phyloP scores from a whole-genome alignment of 2,329 filamentous ascomycete species.

The Diaporthe destruens region DNA sequence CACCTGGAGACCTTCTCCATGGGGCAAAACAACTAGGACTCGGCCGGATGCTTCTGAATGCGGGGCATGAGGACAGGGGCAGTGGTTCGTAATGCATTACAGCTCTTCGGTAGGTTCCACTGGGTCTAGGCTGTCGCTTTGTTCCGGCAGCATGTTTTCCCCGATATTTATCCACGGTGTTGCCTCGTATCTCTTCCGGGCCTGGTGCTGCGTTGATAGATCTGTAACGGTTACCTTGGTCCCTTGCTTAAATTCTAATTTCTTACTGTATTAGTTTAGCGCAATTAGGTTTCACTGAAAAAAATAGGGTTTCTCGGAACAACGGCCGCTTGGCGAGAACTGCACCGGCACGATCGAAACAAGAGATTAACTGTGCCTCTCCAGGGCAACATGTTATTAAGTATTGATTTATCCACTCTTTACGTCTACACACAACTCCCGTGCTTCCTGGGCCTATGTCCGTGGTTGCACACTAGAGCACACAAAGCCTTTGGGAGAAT shows the following conservation, averaged over 20 bases:
- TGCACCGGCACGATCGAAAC: background rate
- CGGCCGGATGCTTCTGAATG: background rate
- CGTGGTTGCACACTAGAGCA: background rate
- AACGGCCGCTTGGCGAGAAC: background rate
- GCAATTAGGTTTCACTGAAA: too few relatives aligned
- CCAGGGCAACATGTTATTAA: too few relatives aligned
- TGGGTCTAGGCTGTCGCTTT: background rate
- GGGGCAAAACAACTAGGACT: background rate
- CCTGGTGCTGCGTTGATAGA: background rate
- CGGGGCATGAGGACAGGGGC: conserved; percentile 1
- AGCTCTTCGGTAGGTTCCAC: conserved; percentile 8
- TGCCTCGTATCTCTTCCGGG: background rate
- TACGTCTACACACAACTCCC: background rate
- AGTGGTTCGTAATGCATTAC: background rate
- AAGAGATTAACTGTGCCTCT: too few relatives aligned
- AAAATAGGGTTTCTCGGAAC: too few relatives aligned
- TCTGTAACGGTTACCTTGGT: too few relatives aligned
- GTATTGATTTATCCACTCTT: too few relatives aligned
- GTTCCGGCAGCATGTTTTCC: conserved; percentile 13
- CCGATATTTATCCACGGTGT: background rate
- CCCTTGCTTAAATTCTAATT: too few relatives aligned
- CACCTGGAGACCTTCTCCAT: conserved; percentile 15
- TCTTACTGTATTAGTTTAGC: too few relatives aligned
- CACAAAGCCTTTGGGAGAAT: conserved; percentile 1
- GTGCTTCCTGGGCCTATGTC: background rate